Conservation (phyloP, 495 filamentous ascomycete species). For the Aspergillus avenaceus region DNA sequence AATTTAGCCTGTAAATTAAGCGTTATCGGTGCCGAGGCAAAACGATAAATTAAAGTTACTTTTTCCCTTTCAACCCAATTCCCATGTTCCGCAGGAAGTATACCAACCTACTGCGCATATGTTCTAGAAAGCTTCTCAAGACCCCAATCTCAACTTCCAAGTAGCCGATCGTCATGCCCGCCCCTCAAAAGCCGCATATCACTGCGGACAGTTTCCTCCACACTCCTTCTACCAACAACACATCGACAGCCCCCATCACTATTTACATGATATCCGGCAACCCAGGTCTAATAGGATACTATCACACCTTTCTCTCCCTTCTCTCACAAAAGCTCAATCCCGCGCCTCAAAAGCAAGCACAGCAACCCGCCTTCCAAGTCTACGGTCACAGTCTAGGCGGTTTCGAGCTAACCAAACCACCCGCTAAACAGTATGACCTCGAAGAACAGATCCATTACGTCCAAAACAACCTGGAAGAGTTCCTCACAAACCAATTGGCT, state of each 20-base stretch:
- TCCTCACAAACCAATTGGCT: conserved; percentile 11
- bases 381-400: conserved; percentile 70
- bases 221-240: conserved; percentile 13
- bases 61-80: background rate
- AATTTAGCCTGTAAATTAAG: no score
- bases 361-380: conserved; percentile 37
- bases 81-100: background rate
- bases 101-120: background rate
- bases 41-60: background rate
- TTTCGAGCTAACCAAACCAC: conserved; percentile 43
- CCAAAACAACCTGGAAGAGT: conserved; percentile 26
- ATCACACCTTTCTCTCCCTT: conserved; percentile 63
- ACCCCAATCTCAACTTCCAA: background rate
- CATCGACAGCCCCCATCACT: conserved; percentile 15
- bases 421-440: conserved; percentile 32
- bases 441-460: conserved; percentile 58
- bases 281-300: conserved; percentile 81
- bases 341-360: background rate
- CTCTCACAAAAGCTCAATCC: conserved; percentile 25
- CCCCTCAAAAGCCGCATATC: conserved; percentile 19
- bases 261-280: conserved; percentile 81
- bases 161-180: background rate
- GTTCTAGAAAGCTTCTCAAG: background rate
- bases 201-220: conserved; percentile 31
- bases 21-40: background rate